A percentile compares a stretch with the other conserved stretches of the same genome.
phyloP scores from a whole-genome alignment of 2,329 filamentous ascomycete species.

The Sarocladium oryzae region DNA sequence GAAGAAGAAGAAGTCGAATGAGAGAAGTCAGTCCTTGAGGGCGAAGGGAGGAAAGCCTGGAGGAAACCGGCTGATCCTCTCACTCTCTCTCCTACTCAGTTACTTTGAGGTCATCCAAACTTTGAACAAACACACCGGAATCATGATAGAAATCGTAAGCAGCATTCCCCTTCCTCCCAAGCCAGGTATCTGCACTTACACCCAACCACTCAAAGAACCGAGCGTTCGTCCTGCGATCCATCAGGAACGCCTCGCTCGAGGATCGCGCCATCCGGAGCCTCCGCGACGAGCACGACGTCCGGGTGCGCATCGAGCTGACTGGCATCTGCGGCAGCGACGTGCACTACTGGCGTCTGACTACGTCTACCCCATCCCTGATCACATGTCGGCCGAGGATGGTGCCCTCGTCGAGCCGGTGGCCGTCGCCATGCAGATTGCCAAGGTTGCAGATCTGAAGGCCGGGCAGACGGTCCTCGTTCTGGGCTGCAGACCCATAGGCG shows the following conservation, averaged over 20 bases:
- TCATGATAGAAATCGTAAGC: constrained; percentile 3
- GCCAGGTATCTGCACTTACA: no score
- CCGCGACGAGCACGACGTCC: constrained; percentile 32
- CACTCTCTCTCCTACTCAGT: background rate
- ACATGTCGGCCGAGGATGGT: constrained; percentile 39
- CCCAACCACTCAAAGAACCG: no score
- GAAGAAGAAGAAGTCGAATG: no score
- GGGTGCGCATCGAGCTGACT: constrained; percentile 37
- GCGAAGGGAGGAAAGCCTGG: background rate
- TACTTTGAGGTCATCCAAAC: no score
- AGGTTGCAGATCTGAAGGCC: constrained; percentile 30
- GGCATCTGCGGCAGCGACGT: constrained; percentile 42
- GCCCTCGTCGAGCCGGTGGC: constrained; percentile 43
- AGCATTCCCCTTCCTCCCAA: background rate
- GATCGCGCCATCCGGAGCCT: constrained; percentile 33
- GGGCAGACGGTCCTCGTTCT: constrained; percentile 39
- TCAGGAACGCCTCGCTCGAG: constrained; percentile 39
- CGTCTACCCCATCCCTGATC: constrained; percentile 37
- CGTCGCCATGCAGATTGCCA: constrained; percentile 40
- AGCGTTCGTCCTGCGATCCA: constrained; percentile 39
- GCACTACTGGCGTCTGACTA: constrained; percentile 42
- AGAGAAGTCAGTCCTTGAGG: background rate
- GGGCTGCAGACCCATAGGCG: constrained; percentile 41
- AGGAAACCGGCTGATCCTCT: background rate
- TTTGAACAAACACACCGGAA: no score